phyloP scores from a whole-genome alignment of 106 monocot genomes.

The Iris macrosiphon region DNA sequence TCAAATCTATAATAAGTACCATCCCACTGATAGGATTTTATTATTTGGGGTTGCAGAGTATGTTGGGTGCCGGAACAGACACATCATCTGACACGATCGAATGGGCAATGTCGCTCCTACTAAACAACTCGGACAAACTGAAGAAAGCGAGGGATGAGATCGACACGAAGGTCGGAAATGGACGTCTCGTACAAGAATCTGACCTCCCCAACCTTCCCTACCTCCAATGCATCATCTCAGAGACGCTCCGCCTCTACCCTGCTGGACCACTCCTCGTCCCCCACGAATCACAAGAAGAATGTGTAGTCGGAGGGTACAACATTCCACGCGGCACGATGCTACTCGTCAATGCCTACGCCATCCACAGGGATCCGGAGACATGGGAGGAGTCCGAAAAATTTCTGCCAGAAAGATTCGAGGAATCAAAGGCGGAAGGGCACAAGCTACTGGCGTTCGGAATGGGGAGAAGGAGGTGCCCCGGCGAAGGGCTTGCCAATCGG shows the following conservation, averaged over 20 bases:
- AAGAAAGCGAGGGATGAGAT: neutral
- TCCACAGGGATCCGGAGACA: conserved; percentile 5
- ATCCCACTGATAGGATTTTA: too few species aligned
- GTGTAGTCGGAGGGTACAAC: conserved; percentile 5
- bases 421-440: neutral
- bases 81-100: neutral
- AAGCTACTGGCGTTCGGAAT: conserved; percentile 9
- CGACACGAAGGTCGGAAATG: neutral
- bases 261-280: conserved; percentile 1
- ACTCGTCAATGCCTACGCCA: conserved; percentile 14
- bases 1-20: too few species aligned
- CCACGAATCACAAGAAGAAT: conserved; percentile 1
- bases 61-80: neutral
- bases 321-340: conserved; percentile 11
- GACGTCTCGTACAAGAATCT: neutral
- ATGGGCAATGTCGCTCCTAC: neutral
- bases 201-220: conserved; percentile 7
- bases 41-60: too few species aligned
- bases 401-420: conserved; percentile 13
- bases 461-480: conserved; percentile 17
- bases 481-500: conserved; percentile 4
- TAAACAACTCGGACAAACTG: neutral
- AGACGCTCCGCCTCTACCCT: conserved; percentile 7
- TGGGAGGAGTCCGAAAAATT: conserved; percentile 3
- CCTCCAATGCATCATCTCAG: neutral